Percentiles rank a stretch among this genome's conserved stretches.
Evolutionary conservation across 805 yeast species (phyloP).

Genomic region (Lachancea meyersii): DNA sequence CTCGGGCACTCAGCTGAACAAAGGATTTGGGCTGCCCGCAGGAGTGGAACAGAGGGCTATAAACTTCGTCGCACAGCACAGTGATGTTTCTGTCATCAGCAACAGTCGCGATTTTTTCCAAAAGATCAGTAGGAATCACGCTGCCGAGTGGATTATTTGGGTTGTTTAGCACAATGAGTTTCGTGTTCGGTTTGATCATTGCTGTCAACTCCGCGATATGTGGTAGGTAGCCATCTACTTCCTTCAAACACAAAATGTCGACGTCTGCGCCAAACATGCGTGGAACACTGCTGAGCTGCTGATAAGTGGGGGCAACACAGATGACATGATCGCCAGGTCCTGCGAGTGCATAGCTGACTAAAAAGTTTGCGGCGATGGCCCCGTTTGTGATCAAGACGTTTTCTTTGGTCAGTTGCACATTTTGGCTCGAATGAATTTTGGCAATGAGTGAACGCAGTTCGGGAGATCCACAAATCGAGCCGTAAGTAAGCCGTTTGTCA

Average conservation of each 20-base stretch:
- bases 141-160: constrained; percentile 42
- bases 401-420: constrained; percentile 22
- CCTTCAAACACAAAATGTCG: constrained; percentile 31
- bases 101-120: constrained; percentile 35
- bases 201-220: constrained; percentile 31
- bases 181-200: constrained; percentile 36
- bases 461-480: constrained; percentile 42
- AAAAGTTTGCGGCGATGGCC: constrained; percentile 51
- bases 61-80: constrained; percentile 47
- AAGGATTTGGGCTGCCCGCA: constrained; percentile 36
- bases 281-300: constrained; percentile 45
- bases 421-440: constrained; percentile 30
- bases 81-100: constrained; percentile 34
- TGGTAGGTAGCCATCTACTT: constrained; percentile 35
- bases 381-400: constrained; percentile 47
- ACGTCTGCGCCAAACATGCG: constrained; percentile 40
- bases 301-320: constrained; percentile 45
- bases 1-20: constrained; percentile 37
- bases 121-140: constrained; percentile 34
- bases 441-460: constrained; percentile 36
- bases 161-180: constrained; percentile 42
- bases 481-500: constrained; percentile 37
- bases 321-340: constrained; percentile 43
- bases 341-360: constrained; percentile 39
- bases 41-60: constrained; percentile 46